These are phyloP conservation scores for Diplogelasinospora grovesii DNA, from an alignment of 495 filamentous ascomycete species.

Conservation along the genomic window DNA sequence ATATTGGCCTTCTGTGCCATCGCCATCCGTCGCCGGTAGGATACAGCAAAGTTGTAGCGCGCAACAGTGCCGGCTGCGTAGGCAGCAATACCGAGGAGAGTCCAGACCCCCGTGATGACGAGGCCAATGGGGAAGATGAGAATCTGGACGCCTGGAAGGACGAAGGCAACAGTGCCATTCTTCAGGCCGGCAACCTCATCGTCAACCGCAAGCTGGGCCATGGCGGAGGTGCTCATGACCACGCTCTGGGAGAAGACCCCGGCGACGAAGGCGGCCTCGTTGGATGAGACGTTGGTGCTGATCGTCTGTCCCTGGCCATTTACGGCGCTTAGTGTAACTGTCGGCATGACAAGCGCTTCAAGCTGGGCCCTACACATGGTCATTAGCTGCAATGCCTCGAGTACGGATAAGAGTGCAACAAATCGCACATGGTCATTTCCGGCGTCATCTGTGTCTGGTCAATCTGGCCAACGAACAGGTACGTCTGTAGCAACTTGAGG, in stretches of 20 bases:
- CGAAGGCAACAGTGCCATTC: slow-evolving; percentile 47
- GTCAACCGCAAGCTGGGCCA: slow-evolving; percentile 35
- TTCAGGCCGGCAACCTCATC: slow-evolving; percentile 23
- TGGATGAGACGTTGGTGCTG: slow-evolving; percentile 54
- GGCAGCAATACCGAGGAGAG: slow-evolving; percentile 43
- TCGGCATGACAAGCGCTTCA: slow-evolving; percentile 55
- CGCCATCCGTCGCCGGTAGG: slow-evolving; percentile 51
- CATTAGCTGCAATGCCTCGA: slow-evolving; percentile 15
- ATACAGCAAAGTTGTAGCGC: slow-evolving; percentile 56
- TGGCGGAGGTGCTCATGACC: slow-evolving; percentile 33
- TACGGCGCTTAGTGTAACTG: slow-evolving; percentile 50
- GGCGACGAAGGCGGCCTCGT: slow-evolving; percentile 61
- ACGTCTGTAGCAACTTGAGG: slow-evolving; percentile 40
- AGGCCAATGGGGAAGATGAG: slow-evolving; percentile 63
- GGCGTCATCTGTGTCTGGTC: slow-evolving; percentile 35
- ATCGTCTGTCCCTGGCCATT: slow-evolving; percentile 38
- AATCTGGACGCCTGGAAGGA: slow-evolving; percentile 59
- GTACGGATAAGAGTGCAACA: neutral
- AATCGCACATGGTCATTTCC: slow-evolving; percentile 30
- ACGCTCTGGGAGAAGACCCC: slow-evolving; percentile 55
- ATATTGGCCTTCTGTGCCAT: slow-evolving; percentile 27
- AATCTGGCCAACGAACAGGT: slow-evolving; percentile 48
- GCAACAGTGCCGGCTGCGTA: slow-evolving; percentile 58
- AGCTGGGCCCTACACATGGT: slow-evolving; percentile 38
- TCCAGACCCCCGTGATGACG: slow-evolving; percentile 58